Base-by-base conservation (phyloP, 768 basidiomycete species). In the Lepiota venenata region DNA sequence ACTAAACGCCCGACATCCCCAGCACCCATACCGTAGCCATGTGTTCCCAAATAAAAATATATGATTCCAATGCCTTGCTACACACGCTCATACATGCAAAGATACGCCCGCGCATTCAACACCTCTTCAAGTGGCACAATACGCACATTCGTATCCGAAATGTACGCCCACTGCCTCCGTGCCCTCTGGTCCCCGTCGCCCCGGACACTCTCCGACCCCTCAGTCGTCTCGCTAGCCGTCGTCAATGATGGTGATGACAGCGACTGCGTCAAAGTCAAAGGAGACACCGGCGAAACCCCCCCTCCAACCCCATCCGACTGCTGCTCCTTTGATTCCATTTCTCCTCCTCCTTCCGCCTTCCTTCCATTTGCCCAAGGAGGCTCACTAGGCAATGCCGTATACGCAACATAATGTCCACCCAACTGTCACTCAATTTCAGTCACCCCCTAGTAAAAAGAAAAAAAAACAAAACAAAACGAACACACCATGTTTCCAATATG, bases 391-490 rank as follows among this genome's bases (percentile, higher is more conserved):
- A 91, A 77, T 1, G 90, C 88, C 6, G 85, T 85, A 64, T 93
- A 93, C 6, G 92, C 87, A 44, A 94, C 76, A 64, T 96, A 96
- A 65, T 96, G 93, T 0, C 93, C 93, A 20, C 91, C 90, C 41
- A 93, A 79, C 89, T 92, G 57, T 29, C 55, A 48, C 50, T 37
- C 61, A 59, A 51, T n/a, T 25, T 58, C 32, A 50, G 37, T 29
- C 56, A 54, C 40, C 40, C n/a, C n/a, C n/a, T 61, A 35, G 40
- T 46, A 22, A 36, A 57, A 14, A 38, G 14, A 20, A 20, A 44
- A 29, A 43, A 20, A 16, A 16, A 20, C 41, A 14, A 36, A 50
- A 27, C 16, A 45, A 35, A 35, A 47, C 52, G 21, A 47, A 75
- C 83, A 52, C 47, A 91, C 90, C 89, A 92, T 91, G 63, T 87